phyloP scores from a whole-genome alignment of 2,329 filamentous ascomycete species.

The Aspergillus ruber region DNA sequence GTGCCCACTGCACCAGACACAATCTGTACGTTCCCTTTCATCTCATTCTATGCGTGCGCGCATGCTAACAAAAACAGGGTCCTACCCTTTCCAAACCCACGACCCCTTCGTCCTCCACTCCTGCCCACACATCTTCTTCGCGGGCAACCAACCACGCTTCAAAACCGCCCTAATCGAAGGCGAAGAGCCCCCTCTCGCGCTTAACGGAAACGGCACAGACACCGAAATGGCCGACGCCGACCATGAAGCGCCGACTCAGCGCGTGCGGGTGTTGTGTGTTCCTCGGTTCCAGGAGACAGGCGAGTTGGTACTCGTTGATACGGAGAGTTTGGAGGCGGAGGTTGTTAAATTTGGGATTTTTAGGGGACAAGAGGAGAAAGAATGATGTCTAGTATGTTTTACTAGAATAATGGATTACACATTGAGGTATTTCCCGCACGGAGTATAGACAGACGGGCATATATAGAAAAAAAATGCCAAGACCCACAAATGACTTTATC shows the following conservation, averaged over 20 bases:
- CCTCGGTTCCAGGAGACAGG: constrained; percentile 74
- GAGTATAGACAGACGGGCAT: background rate
- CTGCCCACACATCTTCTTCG: constrained; percentile 87
- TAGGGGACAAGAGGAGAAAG: constrained; percentile 27
- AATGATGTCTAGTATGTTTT: constrained; percentile 14
- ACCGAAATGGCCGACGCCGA: constrained; percentile 25
- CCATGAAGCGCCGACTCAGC: constrained; percentile 53
- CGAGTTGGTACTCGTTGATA: constrained; percentile 75
- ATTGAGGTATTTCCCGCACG: background rate
- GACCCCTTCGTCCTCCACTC: constrained; percentile 82
- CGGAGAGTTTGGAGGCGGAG: constrained; percentile 75
- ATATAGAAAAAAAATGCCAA: background rate
- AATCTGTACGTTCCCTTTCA: constrained; percentile 59
- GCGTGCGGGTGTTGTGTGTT: constrained; percentile 71
- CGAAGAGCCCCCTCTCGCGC: constrained; percentile 20
- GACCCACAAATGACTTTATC: background rate
- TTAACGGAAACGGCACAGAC: constrained; percentile 29
- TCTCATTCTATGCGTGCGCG: background rate
- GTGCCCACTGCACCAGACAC: constrained; percentile 96
- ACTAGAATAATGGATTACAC: background rate
- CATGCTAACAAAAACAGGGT: constrained; percentile 51
- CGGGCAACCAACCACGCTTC: constrained; percentile 76
- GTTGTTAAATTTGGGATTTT: constrained; percentile 54
- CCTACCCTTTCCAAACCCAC: constrained; percentile 89
- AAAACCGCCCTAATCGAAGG: constrained; percentile 63